Evolutionary conservation across 371 early-diverging fungal genomes (phyloP).

Genomic region (Rhizopus sp.): DNA sequence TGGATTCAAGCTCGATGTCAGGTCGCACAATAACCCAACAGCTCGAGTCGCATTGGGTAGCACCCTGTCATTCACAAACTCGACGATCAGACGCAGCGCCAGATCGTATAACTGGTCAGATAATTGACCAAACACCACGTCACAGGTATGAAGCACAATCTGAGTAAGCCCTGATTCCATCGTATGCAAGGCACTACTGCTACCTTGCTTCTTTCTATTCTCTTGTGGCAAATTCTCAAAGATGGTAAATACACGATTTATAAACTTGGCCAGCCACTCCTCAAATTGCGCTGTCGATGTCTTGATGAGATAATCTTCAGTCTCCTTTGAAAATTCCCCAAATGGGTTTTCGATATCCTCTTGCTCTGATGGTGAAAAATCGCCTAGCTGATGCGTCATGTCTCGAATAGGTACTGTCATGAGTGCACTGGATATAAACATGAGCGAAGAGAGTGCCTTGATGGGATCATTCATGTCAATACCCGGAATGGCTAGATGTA

Average conservation of each 20-base stretch:
- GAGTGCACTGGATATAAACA: conserved; percentile 74
- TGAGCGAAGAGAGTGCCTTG: conserved; percentile 74
- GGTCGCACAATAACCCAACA: conserved; percentile 58
- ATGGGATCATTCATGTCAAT: conserved; percentile 89
- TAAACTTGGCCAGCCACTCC: conserved; percentile 82
- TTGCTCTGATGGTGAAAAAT: conserved; percentile 40
- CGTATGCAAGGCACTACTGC: conserved; percentile 16
- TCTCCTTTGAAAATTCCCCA: conserved; percentile 32
- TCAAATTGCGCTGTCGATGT: conserved; percentile 80
- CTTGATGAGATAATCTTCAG: conserved; percentile 68
- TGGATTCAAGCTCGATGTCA: conserved; percentile 48
- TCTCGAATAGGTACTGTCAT: conserved; percentile 70
- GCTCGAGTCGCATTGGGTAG: conserved; percentile 73
- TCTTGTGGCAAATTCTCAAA: conserved; percentile 81
- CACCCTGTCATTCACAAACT: conserved; percentile 61
- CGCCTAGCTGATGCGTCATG: conserved; percentile 38
- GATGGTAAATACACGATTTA: conserved; percentile 76
- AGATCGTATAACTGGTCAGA: conserved; percentile 66
- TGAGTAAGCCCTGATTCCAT: conserved; percentile 50
- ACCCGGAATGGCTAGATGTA: conserved; percentile 82
- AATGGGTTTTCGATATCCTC: conserved; percentile 55
- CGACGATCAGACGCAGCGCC: conserved; percentile 60
- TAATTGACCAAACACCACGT: conserved; percentile 66
- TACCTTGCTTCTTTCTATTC: conserved; percentile 40
- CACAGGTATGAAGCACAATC: conserved; percentile 57